phyloP scores from a whole-genome alignment of 2,329 filamentous ascomycete genomes.

The Juglanconis oblonga region DNA sequence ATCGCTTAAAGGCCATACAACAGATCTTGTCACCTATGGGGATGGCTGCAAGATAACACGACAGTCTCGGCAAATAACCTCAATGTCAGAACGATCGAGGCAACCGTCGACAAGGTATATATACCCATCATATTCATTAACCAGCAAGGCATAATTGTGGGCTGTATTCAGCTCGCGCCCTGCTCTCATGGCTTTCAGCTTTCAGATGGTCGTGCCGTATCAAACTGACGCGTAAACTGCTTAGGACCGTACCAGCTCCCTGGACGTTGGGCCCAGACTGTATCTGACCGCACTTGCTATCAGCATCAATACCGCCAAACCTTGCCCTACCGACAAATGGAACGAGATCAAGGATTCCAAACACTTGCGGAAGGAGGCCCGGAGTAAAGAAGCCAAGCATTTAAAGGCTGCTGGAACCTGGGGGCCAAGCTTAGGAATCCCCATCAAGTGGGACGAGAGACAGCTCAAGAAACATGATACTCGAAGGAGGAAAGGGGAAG shows the following conservation, averaged over 20 bases:
- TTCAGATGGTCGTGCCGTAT: not conserved
- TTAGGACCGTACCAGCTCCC: constrained; percentile 7
- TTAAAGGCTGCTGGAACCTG: constrained; percentile 15
- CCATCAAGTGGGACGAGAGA: constrained; percentile 15
- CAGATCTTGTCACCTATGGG: constrained; percentile 67
- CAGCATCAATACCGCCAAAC: constrained; percentile 16
- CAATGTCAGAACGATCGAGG: constrained; percentile 63
- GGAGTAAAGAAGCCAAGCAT: constrained; percentile 16
- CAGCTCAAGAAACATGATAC: constrained; percentile 9
- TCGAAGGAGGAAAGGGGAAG: not conserved
- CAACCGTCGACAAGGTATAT: constrained; percentile 11
- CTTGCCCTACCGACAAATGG: constrained; percentile 18
- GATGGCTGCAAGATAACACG: constrained; percentile 61
- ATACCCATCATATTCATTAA: not conserved
- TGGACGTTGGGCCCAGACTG: constrained; percentile 13
- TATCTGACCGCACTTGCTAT: constrained; percentile 15
- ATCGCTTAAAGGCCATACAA: constrained; percentile 41
- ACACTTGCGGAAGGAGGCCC: constrained; percentile 14
- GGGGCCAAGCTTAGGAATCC: constrained; percentile 15
- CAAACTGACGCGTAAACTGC: not conserved
- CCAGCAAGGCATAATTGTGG: too few species aligned
- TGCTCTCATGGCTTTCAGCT: not conserved
- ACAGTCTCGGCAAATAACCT: constrained; percentile 71
- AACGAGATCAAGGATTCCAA: constrained; percentile 18
- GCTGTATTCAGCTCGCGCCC: not conserved